phyloP scores from a whole-genome alignment of 495 filamentous ascomycete species.

The Aspergillus baeticus region DNA sequence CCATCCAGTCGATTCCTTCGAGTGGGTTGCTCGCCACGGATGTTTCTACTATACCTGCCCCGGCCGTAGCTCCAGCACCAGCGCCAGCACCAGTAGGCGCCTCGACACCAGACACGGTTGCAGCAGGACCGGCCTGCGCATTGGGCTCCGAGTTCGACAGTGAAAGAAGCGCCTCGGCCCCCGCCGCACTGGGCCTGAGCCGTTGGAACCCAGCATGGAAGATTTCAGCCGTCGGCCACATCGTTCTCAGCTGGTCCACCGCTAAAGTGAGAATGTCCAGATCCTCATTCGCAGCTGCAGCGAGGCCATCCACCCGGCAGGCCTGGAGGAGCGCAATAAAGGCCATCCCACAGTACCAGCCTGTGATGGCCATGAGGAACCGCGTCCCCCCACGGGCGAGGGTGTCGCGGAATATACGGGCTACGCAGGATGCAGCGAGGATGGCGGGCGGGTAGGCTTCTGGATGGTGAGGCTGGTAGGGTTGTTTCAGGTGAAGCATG shows the following conservation, averaged over 20 bases:
- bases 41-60: not conserved
- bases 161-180: not conserved
- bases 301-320: conserved; percentile 24
- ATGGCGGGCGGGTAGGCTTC: conserved; percentile 34
- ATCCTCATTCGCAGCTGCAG: conserved; percentile 29
- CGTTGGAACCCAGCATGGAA: conserved; percentile 32
- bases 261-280: conserved; percentile 28
- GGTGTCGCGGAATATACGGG: conserved; percentile 32
- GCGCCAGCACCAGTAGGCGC: not conserved
- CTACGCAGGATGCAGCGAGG: conserved; percentile 34
- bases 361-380: conserved; percentile 39
- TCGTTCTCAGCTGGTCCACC: conserved; percentile 25
- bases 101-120: not conserved
- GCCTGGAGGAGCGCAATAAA: conserved; percentile 36
- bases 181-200: conserved; percentile 17
- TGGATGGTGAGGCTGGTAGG: conserved; percentile 26
- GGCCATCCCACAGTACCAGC: conserved; percentile 38
- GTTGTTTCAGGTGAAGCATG: conserved; percentile 31
- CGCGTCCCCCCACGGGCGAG: conserved; percentile 31
- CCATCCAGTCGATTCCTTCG: conserved; percentile 6
- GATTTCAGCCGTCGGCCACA: conserved; percentile 37
- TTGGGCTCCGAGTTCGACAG: not conserved
- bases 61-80: not conserved
- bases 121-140: not conserved
- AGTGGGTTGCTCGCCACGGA: not conserved